Evolutionary conservation across 768 basidiomycete genomes (phyloP).

Genomic region (Suillus decipiens): DNA sequence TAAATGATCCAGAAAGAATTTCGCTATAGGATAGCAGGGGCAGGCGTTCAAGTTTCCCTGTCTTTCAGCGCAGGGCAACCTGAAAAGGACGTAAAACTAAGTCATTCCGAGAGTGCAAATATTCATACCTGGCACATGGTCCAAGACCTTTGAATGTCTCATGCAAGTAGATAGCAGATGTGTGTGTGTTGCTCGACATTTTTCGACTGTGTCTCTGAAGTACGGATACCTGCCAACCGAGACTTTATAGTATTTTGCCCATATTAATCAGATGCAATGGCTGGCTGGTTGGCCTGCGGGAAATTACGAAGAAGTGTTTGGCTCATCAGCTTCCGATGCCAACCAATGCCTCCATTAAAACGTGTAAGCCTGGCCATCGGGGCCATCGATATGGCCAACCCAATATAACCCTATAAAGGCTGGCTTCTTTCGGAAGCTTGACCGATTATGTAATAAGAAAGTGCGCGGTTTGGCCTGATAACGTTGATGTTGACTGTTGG

Average conservation of each 20-base stretch:
- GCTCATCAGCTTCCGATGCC: neutral
- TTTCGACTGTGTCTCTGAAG: neutral
- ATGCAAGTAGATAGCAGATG: no score
- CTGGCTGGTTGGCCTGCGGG: neutral
- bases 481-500: neutral
- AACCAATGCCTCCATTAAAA: neutral
- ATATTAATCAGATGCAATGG: neutral
- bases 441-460: no score
- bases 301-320: neutral
- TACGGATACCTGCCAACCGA: neutral
- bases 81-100: neutral
- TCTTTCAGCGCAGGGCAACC: neutral
- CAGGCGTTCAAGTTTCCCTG: neutral
- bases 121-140: neutral
- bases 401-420: neutral
- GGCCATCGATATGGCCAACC: neutral
- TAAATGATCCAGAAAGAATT: neutral
- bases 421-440: neutral
- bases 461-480: neutral
- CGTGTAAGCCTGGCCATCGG: slow-evolving; percentile 5
- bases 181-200: neutral
- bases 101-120: neutral
- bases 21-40: neutral
- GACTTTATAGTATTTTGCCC: neutral
- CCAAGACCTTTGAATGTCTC: neutral